Evolutionary conservation across 202 grass and related monocot species (phyloP), one percentile per base, ranked within the genome.

Genomic region (Panicum virgatum): DNA sequence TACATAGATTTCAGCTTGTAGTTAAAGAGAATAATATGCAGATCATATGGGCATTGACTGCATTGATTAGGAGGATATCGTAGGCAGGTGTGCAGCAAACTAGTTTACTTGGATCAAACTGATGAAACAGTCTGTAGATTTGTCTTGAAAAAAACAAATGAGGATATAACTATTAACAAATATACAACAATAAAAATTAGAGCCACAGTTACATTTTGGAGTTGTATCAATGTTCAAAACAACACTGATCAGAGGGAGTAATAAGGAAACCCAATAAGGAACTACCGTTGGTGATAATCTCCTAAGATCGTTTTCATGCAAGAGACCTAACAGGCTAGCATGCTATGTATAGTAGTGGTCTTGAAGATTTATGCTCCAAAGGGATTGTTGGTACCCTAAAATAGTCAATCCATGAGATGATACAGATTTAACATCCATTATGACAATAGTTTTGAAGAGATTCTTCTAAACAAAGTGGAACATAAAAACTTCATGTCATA

Each of bases 401-500:
- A 73, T 73, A 66, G 27, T 56, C 14, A 80, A 80, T 54, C 32
- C 62, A 69, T 43, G 23, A 11, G n/a, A 54, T 27, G 34, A 67
- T 67, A 25, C 9, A 40, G 14, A 65, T 65, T 54, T 67, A 54
- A 29, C 64, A 1, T 44, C 23, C 63, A 69, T 57, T 19, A 14
- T 25, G 6, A 25, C 20, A 26, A 40, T 39, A 66, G 46, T n/a
- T 69, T 69, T 45, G 15, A 69, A 57, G 20, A 29, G 23, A 20
- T 16, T n/a, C 36, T 48, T 80, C 23, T 20, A 58, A 6, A 45
- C 36, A 43, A 16, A 69, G 42, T 58, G 36, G 40, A 69, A 58
- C 14, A 7, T 16, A 69, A 43, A n/a, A 43, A n/a, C n/a, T 26
- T 60, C 1, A 20, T 29, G 0, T 30, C 18, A 69, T 57, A 61